Evolutionary conservation across 306 rosid genomes (phyloP).

Genomic region (Cucurbita maxima): DNA sequence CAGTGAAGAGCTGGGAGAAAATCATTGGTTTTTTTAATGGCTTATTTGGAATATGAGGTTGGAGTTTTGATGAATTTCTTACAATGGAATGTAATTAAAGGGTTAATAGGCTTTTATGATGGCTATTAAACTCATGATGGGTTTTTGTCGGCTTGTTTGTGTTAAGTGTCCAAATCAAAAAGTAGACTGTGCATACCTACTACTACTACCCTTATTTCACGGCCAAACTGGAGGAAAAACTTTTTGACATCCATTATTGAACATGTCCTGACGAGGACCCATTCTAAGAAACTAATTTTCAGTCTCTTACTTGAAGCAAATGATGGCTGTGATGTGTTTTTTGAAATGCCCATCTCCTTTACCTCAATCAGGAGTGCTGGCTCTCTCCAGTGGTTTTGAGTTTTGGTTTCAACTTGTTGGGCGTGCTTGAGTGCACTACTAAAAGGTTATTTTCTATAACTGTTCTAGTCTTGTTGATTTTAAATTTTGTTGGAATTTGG

Average conservation of each 20-base stretch:
- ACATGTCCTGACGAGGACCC: neutral
- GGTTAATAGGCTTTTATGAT: neutral
- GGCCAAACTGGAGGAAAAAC: constrained; percentile 45
- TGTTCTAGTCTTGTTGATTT: neutral
- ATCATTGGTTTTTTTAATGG: neutral
- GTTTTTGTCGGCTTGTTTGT: constrained; percentile 2
- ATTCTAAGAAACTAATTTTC: neutral
- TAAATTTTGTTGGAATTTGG: neutral
- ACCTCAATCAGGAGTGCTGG: neutral
- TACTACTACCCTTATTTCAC: constrained; percentile 31
- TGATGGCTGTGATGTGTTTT: neutral
- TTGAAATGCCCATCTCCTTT: neutral
- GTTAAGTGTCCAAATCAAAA: constrained; percentile 14
- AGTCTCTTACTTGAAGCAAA: neutral
- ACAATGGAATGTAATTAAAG: neutral
- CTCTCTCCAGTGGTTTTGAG: neutral
- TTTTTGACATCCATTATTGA: neutral
- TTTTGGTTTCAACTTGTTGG: neutral
- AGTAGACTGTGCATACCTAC: constrained; percentile 1
- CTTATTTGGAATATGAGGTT: neutral
- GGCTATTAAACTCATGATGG: neutral
- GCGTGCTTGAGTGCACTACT: neutral
- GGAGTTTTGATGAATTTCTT: neutral
- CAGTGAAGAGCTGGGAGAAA: neutral
- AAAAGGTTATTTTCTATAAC: neutral